Percentiles rank a stretch among this genome's conserved stretches.
These are phyloP conservation scores for Kodamaea laetipori DNA, from an alignment of 805 yeast species.

Conservation along the genomic window DNA sequence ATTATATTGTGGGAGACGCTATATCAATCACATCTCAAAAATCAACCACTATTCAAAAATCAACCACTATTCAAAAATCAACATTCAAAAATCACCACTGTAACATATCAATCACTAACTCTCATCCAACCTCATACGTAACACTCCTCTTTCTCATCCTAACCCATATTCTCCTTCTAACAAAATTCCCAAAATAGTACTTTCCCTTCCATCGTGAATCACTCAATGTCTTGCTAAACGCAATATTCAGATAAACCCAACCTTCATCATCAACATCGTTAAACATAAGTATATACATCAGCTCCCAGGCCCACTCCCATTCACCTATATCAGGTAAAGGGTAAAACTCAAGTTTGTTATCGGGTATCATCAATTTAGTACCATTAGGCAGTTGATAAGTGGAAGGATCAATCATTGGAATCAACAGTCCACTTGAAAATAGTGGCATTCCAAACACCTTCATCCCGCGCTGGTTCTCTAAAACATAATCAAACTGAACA, in stretches of 20 bases:
- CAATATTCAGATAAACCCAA: constrained; percentile 68
- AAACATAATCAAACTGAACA: constrained; percentile 41
- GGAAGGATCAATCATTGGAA: constrained; percentile 55
- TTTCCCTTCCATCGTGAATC: constrained; percentile 63
- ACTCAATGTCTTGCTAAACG: constrained; percentile 33
- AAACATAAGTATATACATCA: constrained; percentile 74
- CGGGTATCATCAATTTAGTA: constrained; percentile 26
- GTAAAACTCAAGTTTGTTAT: constrained; percentile 29
- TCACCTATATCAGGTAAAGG: constrained; percentile 55
- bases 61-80: no score
- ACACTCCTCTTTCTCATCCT: constrained; percentile 33
- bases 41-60: no score
- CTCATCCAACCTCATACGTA: not conserved
- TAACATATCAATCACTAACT: no score
- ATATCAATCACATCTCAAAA: no score
- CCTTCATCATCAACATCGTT: constrained; percentile 80
- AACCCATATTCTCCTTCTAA: constrained; percentile 68
- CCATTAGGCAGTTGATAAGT: constrained; percentile 49
- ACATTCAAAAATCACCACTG: no score
- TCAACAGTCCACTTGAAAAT: constrained; percentile 46
- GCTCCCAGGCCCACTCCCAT: constrained; percentile 70
- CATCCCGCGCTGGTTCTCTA: constrained; percentile 59
- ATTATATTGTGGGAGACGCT: no score
- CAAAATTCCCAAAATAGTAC: constrained; percentile 57
- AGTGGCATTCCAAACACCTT: constrained; percentile 54